A percentile compares a stretch with the other conserved stretches of the same genome.
phyloP scores from a whole-genome alignment of 129 eudicot species.

The Chrysanthemum lavandulifolium region DNA sequence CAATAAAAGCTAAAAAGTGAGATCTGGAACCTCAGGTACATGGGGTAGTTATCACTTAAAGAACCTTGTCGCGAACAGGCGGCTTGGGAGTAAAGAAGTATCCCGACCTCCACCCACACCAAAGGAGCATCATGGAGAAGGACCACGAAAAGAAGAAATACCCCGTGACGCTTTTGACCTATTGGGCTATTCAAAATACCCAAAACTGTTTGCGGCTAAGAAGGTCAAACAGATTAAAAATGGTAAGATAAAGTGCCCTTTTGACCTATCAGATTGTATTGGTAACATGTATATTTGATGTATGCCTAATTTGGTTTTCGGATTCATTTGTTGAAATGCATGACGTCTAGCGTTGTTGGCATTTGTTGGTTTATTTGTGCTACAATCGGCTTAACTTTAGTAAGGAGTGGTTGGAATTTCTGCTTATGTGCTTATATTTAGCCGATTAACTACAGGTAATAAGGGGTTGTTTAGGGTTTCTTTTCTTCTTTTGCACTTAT shows the following conservation, averaged over 20 bases:
- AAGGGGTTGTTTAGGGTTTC: too few relatives aligned
- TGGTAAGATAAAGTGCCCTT: constrained; percentile 35
- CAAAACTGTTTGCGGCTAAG: neutral
- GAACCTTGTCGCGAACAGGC: too few relatives aligned
- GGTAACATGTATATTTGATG: neutral
- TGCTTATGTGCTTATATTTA: too few relatives aligned
- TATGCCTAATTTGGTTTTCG: neutral
- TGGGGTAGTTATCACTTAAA: too few relatives aligned
- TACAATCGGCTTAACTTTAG: constrained; percentile 81
- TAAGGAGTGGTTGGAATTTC: too few relatives aligned
- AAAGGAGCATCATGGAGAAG: constrained; percentile 53
- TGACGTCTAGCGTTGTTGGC: constrained; percentile 95
- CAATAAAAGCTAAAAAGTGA: too few relatives aligned
- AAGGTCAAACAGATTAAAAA: constrained; percentile 94
- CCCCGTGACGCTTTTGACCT: constrained; percentile 99
- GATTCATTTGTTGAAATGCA: constrained; percentile 23
- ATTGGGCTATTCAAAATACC: constrained; percentile 35
- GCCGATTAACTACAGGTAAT: too few relatives aligned
- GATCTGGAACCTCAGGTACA: too few relatives aligned
- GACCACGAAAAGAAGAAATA: constrained; percentile 58
- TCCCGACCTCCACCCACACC: constrained; percentile 31
- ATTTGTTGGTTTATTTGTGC: constrained; percentile 88
- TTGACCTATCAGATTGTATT: neutral
- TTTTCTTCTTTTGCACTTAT: too few relatives aligned
- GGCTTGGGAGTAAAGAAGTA: too few relatives aligned